These are phyloP conservation scores for Hypoxylon trugodes DNA, from an alignment of 495 filamentous ascomycete species.

Conservation along the genomic window DNA sequence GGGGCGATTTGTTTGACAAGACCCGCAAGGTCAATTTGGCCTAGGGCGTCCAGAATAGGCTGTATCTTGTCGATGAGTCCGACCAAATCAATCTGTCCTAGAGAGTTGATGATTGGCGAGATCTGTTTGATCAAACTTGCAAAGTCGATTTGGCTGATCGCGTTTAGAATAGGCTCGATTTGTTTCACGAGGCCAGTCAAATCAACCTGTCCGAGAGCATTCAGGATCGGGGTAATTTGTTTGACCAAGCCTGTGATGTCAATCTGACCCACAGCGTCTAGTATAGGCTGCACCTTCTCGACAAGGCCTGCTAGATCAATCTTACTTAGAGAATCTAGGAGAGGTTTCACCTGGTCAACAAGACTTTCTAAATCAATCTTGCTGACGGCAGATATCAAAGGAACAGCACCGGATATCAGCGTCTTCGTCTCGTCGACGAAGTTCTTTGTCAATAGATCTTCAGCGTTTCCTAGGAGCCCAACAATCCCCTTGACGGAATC, in stretches of 20 bases:
- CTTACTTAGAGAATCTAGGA: slow-evolving; percentile 49
- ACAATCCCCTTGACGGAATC: slow-evolving; percentile 52
- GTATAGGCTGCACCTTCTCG: slow-evolving; percentile 48
- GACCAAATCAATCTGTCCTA: slow-evolving; percentile 44
- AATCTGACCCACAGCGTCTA: slow-evolving; percentile 57
- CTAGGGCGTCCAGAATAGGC: slow-evolving; percentile 44
- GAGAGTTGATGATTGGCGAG: slow-evolving; percentile 43
- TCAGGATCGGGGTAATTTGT: slow-evolving; percentile 41
- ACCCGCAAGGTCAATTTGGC: slow-evolving; percentile 46
- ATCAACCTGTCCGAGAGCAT: slow-evolving; percentile 47
- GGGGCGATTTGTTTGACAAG: slow-evolving; percentile 46
- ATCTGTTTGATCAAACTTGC: slow-evolving; percentile 48
- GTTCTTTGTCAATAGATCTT: slow-evolving; percentile 49
- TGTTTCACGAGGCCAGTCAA: slow-evolving; percentile 41
- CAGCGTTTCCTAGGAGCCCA: slow-evolving; percentile 52
- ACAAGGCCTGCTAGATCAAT: slow-evolving; percentile 56
- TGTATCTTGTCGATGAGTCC: slow-evolving; percentile 53
- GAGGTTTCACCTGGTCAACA: slow-evolving; percentile 47
- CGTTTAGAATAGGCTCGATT: slow-evolving; percentile 45
- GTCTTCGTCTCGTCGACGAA: slow-evolving; percentile 56
- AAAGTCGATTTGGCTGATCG: slow-evolving; percentile 43
- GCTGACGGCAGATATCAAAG: slow-evolving; percentile 44
- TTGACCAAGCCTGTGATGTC: slow-evolving; percentile 43
- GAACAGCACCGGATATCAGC: slow-evolving; percentile 46
- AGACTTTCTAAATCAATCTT: slow-evolving; percentile 50